Evolutionary conservation across 2,329 filamentous ascomycete genomes (phyloP).

Genomic region (Botrytis fabae): DNA sequence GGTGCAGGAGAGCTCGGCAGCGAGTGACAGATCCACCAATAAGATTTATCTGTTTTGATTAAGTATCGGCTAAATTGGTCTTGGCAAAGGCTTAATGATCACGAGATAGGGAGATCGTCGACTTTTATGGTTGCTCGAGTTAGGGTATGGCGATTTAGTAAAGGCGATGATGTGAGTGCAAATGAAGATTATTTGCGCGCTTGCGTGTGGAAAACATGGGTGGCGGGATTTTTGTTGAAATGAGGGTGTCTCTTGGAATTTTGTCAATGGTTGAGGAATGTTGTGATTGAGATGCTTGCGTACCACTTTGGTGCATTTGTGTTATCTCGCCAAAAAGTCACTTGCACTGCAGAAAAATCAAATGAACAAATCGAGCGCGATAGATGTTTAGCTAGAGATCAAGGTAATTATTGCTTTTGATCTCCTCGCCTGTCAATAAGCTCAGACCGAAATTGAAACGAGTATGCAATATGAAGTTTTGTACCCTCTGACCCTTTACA

Average conservation of each 20-base stretch:
- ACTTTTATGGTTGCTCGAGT: background rate
- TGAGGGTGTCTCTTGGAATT: background rate
- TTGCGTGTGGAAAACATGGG: background rate
- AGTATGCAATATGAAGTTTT: background rate
- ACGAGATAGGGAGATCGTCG: background rate
- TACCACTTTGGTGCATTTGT: background rate
- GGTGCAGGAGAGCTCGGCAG: background rate
- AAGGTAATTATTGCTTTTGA: background rate
- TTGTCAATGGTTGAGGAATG: background rate
- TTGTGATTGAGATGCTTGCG: background rate
- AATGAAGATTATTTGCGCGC: constrained; percentile 8
- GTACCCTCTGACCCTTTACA: background rate
- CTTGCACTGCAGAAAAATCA: background rate
- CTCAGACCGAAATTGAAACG: background rate
- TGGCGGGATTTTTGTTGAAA: background rate
- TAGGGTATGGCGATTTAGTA: background rate
- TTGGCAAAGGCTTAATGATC: constrained; percentile 2
- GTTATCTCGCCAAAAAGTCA: background rate
- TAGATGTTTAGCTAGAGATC: background rate
- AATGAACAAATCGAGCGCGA: background rate
- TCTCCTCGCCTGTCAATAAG: background rate
- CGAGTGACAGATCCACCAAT: background rate
- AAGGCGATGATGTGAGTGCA: background rate
- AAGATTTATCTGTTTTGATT: background rate
- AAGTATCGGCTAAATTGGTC: background rate